Evolutionary conservation across 108 stramenopile genomes (phyloP).

Genomic region (Pelagomonas calceolata): DNA sequence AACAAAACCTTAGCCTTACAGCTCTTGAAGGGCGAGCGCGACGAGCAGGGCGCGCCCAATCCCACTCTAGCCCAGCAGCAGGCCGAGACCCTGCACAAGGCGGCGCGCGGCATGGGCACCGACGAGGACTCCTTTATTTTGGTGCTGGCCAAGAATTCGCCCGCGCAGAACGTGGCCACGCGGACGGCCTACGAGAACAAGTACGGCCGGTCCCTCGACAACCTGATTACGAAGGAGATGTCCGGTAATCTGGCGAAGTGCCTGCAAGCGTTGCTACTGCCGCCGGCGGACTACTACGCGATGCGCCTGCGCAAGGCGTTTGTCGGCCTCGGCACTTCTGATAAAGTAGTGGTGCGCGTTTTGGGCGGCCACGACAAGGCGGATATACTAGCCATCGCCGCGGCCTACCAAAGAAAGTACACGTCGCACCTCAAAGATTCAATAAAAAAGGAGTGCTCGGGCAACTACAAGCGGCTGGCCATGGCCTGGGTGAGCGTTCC

Average conservation of each 20-base stretch:
- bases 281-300: slow-evolving; percentile 14
- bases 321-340: slow-evolving; percentile 12
- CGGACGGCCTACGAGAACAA: slow-evolving; percentile 9
- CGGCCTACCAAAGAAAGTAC: slow-evolving; percentile 17
- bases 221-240: slow-evolving; percentile 3
- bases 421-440: slow-evolving; percentile 2
- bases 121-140: slow-evolving; percentile 5
- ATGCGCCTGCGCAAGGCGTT: slow-evolving; percentile 13
- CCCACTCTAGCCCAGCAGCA: background rate
- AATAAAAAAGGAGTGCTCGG: slow-evolving; percentile 7
- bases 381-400: slow-evolving; percentile 9
- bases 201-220: slow-evolving; percentile 7
- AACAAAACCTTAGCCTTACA: slow-evolving; percentile 3
- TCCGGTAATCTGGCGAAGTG: slow-evolving; percentile 13
- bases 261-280: slow-evolving; percentile 14
- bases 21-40: slow-evolving; percentile 14
- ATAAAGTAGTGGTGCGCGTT: background rate
- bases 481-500: background rate
- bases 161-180: background rate
- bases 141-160: background rate
- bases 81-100: slow-evolving; percentile 5
- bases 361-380: slow-evolving; percentile 22
- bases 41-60: slow-evolving; percentile 2
- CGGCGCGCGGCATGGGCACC: background rate
- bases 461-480: background rate